phyloP scores from a whole-genome alignment of 2,329 filamentous ascomycete genomes.

The Diaporthe sp. region DNA sequence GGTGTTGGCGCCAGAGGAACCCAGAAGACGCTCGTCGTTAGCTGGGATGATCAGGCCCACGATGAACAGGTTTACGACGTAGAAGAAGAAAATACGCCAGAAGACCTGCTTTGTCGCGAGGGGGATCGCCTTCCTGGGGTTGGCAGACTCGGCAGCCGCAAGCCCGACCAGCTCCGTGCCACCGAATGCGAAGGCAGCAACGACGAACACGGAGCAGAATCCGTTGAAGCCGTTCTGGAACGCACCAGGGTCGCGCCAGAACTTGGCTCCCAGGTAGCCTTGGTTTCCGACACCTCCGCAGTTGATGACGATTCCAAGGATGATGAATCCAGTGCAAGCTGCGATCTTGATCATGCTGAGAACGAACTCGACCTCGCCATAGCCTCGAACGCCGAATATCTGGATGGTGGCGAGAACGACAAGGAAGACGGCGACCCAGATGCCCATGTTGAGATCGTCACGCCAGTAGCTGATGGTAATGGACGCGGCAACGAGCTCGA shows the following conservation, averaged over 20 bases:
- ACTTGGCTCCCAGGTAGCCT: conserved; percentile 72
- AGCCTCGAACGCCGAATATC: conserved; percentile 70
- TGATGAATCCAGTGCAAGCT: conserved; percentile 74
- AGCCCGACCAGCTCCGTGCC: conserved; percentile 67
- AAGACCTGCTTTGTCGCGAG: conserved; percentile 67
- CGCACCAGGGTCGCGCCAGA: conserved; percentile 71
- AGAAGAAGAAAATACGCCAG: conserved; percentile 67
- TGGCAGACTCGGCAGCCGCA: conserved; percentile 64
- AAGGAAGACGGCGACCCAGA: conserved; percentile 71
- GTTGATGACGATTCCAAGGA: conserved; percentile 72
- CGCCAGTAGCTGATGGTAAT: conserved; percentile 69
- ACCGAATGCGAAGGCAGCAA: conserved; percentile 65
- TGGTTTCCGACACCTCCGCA: conserved; percentile 67
- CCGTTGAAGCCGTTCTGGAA: conserved; percentile 66
- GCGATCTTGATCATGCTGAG: conserved; percentile 70
- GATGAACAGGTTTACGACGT: conserved; percentile 65
- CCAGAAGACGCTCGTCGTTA: conserved; percentile 56
- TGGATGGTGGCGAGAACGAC: conserved; percentile 65
- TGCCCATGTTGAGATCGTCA: conserved; percentile 61
- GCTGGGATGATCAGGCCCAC: conserved; percentile 64
- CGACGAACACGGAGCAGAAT: conserved; percentile 65
- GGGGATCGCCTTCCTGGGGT: conserved; percentile 63
- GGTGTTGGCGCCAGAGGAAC: conserved; percentile 56
- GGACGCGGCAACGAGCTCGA: conserved; percentile 67
- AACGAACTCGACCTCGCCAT: conserved; percentile 71